phyloP scores from a whole-genome alignment of 306 rosid genomes.

The Psophocarpus tetragonolobus region DNA sequence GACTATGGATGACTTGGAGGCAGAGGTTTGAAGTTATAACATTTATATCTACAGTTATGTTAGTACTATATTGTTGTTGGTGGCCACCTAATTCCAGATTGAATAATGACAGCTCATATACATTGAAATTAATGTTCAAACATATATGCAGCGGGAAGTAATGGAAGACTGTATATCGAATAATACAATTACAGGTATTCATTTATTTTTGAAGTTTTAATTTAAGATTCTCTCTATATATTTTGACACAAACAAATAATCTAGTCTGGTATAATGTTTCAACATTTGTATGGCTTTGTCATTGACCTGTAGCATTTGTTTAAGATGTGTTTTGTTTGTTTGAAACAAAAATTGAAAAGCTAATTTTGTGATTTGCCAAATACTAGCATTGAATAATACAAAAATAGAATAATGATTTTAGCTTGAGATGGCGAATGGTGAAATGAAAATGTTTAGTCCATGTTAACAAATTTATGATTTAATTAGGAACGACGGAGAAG shows the following conservation, averaged over 20 bases:
- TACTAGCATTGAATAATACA: no score
- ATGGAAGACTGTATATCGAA: slow-evolving; percentile 48
- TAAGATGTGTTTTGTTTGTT: neutral
- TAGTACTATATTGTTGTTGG: neutral
- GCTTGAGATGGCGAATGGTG: neutral
- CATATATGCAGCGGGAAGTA: slow-evolving; percentile 27
- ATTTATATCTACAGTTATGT: neutral
- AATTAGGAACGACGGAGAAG: slow-evolving; percentile 26
- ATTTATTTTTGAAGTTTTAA: neutral
- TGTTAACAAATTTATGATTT: slow-evolving; percentile 1
- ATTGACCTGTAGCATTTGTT: neutral
- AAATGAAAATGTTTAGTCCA: neutral
- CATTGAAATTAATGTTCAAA: neutral
- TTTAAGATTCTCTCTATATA: neutral
- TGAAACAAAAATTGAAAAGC: neutral
- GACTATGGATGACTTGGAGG: neutral
- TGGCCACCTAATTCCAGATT: neutral
- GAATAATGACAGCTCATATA: neutral
- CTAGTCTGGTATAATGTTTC: neutral
- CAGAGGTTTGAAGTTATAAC: slow-evolving; percentile 13
- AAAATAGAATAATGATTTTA: neutral
- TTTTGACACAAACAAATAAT: neutral
- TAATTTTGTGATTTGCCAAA: neutral
- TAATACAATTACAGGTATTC: slow-evolving; percentile 24
- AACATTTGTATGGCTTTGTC: neutral